phyloP scores from a whole-genome alignment of 2,329 filamentous ascomycete genomes.

The Tolypocladium sp. region DNA sequence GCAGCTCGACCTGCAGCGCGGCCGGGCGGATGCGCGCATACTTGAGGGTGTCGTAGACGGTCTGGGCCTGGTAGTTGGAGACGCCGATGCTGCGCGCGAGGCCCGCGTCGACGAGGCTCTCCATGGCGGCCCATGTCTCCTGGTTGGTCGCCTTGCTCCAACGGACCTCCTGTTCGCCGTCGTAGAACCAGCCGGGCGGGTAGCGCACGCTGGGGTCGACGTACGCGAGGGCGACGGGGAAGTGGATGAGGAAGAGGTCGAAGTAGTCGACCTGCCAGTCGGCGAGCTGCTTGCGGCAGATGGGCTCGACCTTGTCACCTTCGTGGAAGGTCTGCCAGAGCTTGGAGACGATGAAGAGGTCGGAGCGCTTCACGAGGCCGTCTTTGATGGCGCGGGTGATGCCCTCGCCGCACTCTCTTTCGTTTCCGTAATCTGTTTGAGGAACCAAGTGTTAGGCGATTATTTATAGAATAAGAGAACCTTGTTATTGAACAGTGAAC shows the following conservation, averaged over 20 bases:
- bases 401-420: not conserved
- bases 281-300: constrained; percentile 65
- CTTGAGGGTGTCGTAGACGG: constrained; percentile 70
- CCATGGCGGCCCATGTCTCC: constrained; percentile 78
- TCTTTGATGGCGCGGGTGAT: constrained; percentile 65
- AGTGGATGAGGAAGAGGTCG: constrained; percentile 84
- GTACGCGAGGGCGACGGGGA: constrained; percentile 79
- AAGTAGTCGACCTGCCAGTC: constrained; percentile 87
- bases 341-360: constrained; percentile 89
- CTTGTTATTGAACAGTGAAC: too few species aligned
- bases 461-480: not conserved
- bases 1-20: constrained; percentile 81
- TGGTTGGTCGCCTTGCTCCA: constrained; percentile 63
- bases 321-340: constrained; percentile 92
- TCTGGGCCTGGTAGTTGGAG: constrained; percentile 72
- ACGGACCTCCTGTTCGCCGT: constrained; percentile 51
- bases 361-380: constrained; percentile 70
- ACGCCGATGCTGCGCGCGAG: constrained; percentile 69
- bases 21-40: constrained; percentile 68
- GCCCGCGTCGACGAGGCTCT: constrained; percentile 58
- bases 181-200: constrained; percentile 69
- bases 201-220: constrained; percentile 72
- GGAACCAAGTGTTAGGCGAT: not conserved
- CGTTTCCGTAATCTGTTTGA: not conserved
- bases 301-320: constrained; percentile 64